These are phyloP conservation scores for Clarireedia hainanense DNA, from an alignment of 2,329 filamentous ascomycete species.

Conservation along the genomic window DNA sequence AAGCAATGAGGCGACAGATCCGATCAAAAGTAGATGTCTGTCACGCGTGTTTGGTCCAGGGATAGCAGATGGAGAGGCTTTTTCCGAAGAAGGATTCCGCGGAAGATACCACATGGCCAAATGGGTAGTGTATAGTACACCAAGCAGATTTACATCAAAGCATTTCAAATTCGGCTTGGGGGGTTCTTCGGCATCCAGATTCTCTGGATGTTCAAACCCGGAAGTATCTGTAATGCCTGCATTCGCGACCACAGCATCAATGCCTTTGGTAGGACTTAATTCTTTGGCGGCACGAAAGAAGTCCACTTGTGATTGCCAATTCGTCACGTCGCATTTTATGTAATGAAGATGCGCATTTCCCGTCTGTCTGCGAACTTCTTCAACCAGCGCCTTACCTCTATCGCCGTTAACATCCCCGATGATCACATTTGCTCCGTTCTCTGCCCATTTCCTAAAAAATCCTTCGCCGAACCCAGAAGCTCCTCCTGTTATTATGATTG, in stretches of 20 bases:
- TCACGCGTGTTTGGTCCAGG: conserved; percentile 36
- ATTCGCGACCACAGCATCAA: conserved; percentile 60
- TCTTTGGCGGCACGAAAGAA: conserved; percentile 52
- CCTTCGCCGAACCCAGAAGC: conserved; percentile 52
- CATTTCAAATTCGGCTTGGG: conserved; percentile 43
- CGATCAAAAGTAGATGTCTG: conserved; percentile 54
- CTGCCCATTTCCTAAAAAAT: conserved; percentile 46
- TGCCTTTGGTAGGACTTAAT: conserved; percentile 44
- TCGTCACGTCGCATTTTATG: conserved; percentile 55
- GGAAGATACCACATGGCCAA: conserved; percentile 54
- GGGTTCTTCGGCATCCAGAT: conserved; percentile 37
- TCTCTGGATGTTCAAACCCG: conserved; percentile 37
- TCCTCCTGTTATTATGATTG: conserved; percentile 56
- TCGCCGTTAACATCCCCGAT: conserved; percentile 54
- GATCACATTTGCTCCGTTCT: conserved; percentile 50
- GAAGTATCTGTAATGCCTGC: conserved; percentile 48
- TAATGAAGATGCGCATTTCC: conserved; percentile 43
- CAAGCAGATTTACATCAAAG: conserved; percentile 55
- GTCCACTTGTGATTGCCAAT: conserved; percentile 55
- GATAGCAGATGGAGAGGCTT: conserved; percentile 26
- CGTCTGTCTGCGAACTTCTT: conserved; percentile 38
- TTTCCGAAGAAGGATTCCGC: conserved; percentile 37
- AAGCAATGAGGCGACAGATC: conserved; percentile 50
- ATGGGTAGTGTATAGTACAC: conserved; percentile 57
- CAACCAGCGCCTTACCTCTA: conserved; percentile 46